A percentile compares a stretch with the other conserved stretches of the same genome.
These are phyloP conservation scores for Scheffersomyces amazonensis DNA, from an alignment of 805 yeast genomes.

Conservation along the genomic window DNA sequence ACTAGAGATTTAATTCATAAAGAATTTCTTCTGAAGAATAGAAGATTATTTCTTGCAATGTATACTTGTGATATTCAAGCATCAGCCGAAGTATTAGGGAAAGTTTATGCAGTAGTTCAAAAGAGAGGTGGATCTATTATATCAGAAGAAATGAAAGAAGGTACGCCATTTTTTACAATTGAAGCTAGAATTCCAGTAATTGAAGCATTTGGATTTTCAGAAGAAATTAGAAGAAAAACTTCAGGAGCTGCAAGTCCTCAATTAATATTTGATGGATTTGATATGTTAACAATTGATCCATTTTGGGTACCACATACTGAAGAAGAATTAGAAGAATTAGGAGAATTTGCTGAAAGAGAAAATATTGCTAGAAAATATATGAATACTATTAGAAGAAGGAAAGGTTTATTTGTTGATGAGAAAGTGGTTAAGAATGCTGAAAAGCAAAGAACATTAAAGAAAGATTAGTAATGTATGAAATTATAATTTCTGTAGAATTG, in stretches of 20 bases:
- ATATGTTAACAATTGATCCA: slow-evolving; percentile 86
- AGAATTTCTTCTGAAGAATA: slow-evolving; percentile 76
- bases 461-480: slow-evolving; percentile 42
- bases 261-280: slow-evolving; percentile 84
- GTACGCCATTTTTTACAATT: slow-evolving; percentile 92
- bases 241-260: slow-evolving; percentile 99
- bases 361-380: slow-evolving; percentile 86
- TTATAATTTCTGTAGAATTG: no score
- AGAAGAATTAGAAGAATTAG: slow-evolving; percentile 90
- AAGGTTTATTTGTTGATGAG: slow-evolving; percentile 87
- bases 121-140: slow-evolving; percentile 80
- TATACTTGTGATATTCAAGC: slow-evolving; percentile 95
- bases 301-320: slow-evolving; percentile 99
- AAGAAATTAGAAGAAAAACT: slow-evolving; percentile 87
- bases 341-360: slow-evolving; percentile 89
- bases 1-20: slow-evolving; percentile 72
- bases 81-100: slow-evolving; percentile 89
- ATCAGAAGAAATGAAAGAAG: slow-evolving; percentile 96
- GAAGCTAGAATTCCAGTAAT: slow-evolving; percentile 86
- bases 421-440: slow-evolving; percentile 91
- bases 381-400: slow-evolving; percentile 76
- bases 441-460: slow-evolving; percentile 85
- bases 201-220: slow-evolving; percentile 95
- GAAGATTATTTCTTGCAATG: slow-evolving; percentile 88
- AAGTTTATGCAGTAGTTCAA: slow-evolving; percentile 92